Percentiles rank a stretch among this genome's conserved stretches.
phyloP scores from a whole-genome alignment of 306 rosid genomes.

The Rosa lucieae region DNA sequence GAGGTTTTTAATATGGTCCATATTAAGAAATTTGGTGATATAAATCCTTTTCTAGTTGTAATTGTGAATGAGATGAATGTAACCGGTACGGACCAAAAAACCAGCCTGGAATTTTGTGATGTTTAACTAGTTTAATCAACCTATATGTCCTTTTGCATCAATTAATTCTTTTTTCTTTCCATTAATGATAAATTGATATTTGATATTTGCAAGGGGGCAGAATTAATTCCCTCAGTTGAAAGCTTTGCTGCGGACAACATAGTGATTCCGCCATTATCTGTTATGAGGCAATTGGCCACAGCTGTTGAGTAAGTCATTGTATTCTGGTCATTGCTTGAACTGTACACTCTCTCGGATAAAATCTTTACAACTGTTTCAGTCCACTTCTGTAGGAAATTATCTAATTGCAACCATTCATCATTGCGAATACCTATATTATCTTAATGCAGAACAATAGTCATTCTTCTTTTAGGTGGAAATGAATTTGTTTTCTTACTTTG shows the following conservation, averaged over 20 bases:
- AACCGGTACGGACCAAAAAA: not conserved
- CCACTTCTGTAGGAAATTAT: not conserved
- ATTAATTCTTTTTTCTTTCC: constrained; percentile 11
- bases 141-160: constrained; percentile 11
- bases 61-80: not conserved
- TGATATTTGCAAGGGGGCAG: constrained; percentile 50
- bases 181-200: constrained; percentile 27
- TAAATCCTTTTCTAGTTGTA: not conserved
- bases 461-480: not conserved
- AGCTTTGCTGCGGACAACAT: constrained; percentile 53
- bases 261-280: constrained; percentile 72
- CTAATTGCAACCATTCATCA: not conserved
- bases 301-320: constrained; percentile 82
- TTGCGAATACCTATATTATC: not conserved
- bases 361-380: constrained; percentile 13
- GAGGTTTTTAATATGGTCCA: not conserved
- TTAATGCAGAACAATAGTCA: not conserved
- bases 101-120: not conserved
- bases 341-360: constrained; percentile 20
- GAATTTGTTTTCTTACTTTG: not conserved
- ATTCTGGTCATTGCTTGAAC: constrained; percentile 21
- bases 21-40: not conserved
- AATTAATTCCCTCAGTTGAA: constrained; percentile 72
- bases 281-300: constrained; percentile 75
- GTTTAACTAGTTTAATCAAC: constrained; percentile 5